These are phyloP conservation scores for Diaporthe citriasiana DNA, from an alignment of 2,329 filamentous ascomycete genomes.

Conservation along the genomic window DNA sequence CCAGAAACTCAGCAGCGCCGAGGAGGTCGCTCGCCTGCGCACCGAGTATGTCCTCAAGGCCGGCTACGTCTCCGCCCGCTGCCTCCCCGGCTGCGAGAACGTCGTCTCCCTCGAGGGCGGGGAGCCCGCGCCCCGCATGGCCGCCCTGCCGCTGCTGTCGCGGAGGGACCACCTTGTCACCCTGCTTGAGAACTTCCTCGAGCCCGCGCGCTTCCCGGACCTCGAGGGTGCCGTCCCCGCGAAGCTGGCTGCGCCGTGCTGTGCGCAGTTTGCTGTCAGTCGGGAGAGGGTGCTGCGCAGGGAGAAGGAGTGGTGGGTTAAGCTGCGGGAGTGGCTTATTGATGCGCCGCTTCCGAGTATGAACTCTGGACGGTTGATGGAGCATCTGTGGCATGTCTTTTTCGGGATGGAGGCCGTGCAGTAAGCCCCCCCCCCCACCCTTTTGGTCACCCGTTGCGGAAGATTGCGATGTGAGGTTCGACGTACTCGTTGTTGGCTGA, in stretches of 20 bases:
- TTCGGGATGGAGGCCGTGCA: conserved; percentile 43
- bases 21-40: conserved; percentile 64
- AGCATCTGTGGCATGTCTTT: conserved; percentile 68
- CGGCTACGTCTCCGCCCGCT: conserved; percentile 73
- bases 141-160: not conserved
- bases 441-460: not conserved
- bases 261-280: conserved; percentile 68
- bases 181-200: conserved; percentile 45
- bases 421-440: too few relatives aligned
- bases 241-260: conserved; percentile 61
- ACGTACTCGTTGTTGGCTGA: not conserved
- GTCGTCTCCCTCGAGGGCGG: conserved; percentile 44
- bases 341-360: conserved; percentile 58
- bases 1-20: conserved; percentile 65
- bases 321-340: conserved; percentile 63
- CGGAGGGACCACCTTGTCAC: conserved; percentile 45
- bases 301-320: conserved; percentile 59
- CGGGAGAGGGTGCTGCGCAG: conserved; percentile 57
- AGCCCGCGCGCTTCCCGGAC: conserved; percentile 24
- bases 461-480: not conserved
- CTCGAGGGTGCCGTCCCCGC: conserved; percentile 50
- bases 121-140: not conserved
- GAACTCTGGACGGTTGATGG: conserved; percentile 63
- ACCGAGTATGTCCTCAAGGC: conserved; percentile 63
- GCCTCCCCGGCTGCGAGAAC: conserved; percentile 54